A percentile compares a stretch with the other conserved stretches of the same genome.
phyloP scores from a whole-genome alignment of 148 eudicot genomes.

The Persicaria maculosa region DNA sequence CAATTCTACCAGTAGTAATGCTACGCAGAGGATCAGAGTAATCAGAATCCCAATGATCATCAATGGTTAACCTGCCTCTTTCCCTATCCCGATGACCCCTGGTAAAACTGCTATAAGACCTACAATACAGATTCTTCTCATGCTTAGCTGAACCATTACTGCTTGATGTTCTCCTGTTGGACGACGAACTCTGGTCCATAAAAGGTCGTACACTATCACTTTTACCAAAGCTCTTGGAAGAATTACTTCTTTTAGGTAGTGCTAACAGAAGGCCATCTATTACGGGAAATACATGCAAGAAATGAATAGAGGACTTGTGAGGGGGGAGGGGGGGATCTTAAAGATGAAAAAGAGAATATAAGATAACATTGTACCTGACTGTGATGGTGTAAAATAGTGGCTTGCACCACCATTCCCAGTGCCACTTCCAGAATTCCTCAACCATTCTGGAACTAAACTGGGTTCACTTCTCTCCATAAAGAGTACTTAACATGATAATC shows the following conservation, averaged over 20 bases:
- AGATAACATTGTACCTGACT: slow-evolving; percentile 30
- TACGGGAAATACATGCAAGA: slow-evolving; percentile 2
- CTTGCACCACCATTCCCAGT: slow-evolving; percentile 45
- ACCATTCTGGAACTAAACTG: slow-evolving; percentile 88
- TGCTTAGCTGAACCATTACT: slow-evolving; percentile 65
- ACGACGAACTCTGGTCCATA: slow-evolving; percentile 45
- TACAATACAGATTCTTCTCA: slow-evolving; percentile 31
- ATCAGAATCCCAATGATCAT: slow-evolving; percentile 57
- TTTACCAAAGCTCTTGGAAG: slow-evolving; percentile 32
- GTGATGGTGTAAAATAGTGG: slow-evolving; percentile 47
- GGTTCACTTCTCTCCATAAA: slow-evolving; percentile 96
- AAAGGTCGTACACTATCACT: slow-evolving; percentile 32
- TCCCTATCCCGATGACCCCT: slow-evolving; percentile 59
- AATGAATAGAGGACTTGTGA: background rate
- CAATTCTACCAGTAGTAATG: slow-evolving; percentile 37
- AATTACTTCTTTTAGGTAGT: slow-evolving; percentile 34
- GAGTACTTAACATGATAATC: slow-evolving; percentile 45
- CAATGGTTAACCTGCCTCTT: slow-evolving; percentile 41
- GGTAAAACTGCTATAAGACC: slow-evolving; percentile 59
- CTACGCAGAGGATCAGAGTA: slow-evolving; percentile 52
- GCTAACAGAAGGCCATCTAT: slow-evolving; percentile 38
- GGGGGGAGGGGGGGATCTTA: background rate
- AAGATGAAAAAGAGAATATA: background rate
- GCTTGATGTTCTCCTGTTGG: slow-evolving; percentile 50
- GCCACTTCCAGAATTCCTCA: slow-evolving; percentile 59